Evolutionary conservation across 164 flowering plant genomes (phyloP).

Genomic region (Chloranthus sessilifolius): DNA sequence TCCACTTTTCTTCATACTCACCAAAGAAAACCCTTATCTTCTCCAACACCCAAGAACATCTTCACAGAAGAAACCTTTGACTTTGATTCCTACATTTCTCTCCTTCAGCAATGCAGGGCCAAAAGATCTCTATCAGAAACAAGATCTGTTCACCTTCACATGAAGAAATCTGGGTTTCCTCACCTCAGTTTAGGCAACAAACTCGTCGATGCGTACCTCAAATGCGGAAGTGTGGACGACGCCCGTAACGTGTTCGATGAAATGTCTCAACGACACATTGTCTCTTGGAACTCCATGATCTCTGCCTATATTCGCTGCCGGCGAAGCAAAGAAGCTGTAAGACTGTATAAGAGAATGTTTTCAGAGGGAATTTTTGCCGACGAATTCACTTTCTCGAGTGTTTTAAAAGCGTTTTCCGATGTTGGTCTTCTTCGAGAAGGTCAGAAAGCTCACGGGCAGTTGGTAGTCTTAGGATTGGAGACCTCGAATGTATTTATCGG

Average conservation of each 20-base stretch:
- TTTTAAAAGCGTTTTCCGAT: conserved; percentile 41
- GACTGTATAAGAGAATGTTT: conserved; percentile 29
- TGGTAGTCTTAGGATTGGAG: conserved; percentile 44
- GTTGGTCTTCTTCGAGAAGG: conserved; percentile 33
- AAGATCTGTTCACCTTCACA: conserved; percentile 28
- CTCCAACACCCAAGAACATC: neutral
- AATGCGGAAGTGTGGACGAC: conserved; percentile 25
- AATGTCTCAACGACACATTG: conserved; percentile 37
- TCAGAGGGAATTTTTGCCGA: conserved; percentile 33
- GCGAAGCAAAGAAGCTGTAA: conserved; percentile 31
- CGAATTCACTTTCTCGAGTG: conserved; percentile 37
- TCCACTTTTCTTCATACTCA: neutral
- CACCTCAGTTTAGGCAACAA: conserved; percentile 28
- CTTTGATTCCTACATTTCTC: conserved; percentile 21
- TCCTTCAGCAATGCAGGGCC: conserved; percentile 26
- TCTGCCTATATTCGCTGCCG: conserved; percentile 23
- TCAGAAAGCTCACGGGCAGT: conserved; percentile 38
- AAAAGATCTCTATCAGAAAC: conserved; percentile 16
- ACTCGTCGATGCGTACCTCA: conserved; percentile 33
- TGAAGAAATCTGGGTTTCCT: conserved; percentile 29
- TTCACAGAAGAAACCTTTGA: conserved; percentile 3
- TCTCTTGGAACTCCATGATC: conserved; percentile 53
- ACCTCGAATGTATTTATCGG: conserved; percentile 40
- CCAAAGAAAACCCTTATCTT: neutral
- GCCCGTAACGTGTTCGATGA: conserved; percentile 47